phyloP scores from a whole-genome alignment of 2,329 filamentous ascomycete genomes.

The Fusarium succisae region DNA sequence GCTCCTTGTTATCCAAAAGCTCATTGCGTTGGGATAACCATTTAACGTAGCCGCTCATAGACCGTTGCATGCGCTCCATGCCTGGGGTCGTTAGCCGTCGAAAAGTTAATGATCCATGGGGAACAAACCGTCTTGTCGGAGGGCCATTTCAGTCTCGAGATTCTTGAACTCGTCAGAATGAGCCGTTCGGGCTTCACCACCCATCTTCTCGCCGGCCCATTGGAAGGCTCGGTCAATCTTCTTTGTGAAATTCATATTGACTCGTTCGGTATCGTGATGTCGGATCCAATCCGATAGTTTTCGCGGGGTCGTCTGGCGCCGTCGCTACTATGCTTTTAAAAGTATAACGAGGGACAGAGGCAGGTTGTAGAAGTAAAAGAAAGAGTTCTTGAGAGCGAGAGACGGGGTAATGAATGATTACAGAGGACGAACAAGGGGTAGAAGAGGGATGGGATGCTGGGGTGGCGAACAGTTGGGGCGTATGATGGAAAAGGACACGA shows the following conservation, averaged over 20 bases:
- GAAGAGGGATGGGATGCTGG: slow-evolving; percentile 33
- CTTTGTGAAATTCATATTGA: slow-evolving; percentile 71
- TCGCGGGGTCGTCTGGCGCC: slow-evolving; percentile 23
- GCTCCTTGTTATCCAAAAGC: slow-evolving; percentile 83
- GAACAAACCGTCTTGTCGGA: slow-evolving; percentile 83
- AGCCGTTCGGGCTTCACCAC: slow-evolving; percentile 85
- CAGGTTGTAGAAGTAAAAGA: neutral
- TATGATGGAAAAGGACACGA: slow-evolving; percentile 27
- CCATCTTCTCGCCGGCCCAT: slow-evolving; percentile 98
- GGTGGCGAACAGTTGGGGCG: slow-evolving; percentile 41
- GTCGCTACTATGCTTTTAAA: slow-evolving; percentile 11
- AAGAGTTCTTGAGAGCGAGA: slow-evolving; percentile 26
- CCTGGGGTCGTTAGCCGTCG: slow-evolving; percentile 61
- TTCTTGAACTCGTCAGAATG: slow-evolving; percentile 91
- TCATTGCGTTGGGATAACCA: slow-evolving; percentile 87
- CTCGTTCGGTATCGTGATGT: slow-evolving; percentile 13
- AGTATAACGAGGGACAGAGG: slow-evolving; percentile 18
- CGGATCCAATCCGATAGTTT: slow-evolving; percentile 41
- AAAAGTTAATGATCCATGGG: neutral
- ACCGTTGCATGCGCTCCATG: slow-evolving; percentile 88
- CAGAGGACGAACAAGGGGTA: slow-evolving; percentile 32
- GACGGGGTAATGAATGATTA: slow-evolving; percentile 42
- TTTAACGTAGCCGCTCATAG: slow-evolving; percentile 87
- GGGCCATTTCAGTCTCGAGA: slow-evolving; percentile 87
- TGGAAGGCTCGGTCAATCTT: slow-evolving; percentile 96